These are phyloP conservation scores for Tripidium arundinaceum DNA, from an alignment of 202 grass and related monocot genomes.

Conservation along the genomic window DNA sequence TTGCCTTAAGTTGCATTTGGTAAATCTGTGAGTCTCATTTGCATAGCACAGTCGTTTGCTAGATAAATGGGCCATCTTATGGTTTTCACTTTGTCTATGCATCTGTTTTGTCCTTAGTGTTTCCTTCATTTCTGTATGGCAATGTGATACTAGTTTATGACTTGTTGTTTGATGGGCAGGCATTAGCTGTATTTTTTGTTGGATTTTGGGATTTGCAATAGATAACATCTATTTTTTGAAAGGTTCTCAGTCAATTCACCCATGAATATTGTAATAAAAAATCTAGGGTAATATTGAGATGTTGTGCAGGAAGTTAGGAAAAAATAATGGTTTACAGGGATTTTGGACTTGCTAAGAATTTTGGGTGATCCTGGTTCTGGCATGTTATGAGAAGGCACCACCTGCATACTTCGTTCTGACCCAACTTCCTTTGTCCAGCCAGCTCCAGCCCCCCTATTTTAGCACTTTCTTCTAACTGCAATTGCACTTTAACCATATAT, in stretches of 20 bases:
- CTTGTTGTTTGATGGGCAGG: background rate
- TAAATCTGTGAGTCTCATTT: background rate
- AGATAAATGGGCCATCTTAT: background rate
- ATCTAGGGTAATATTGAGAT: background rate
- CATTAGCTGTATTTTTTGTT: background rate
- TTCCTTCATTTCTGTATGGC: background rate
- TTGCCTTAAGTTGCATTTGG: background rate
- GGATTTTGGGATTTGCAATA: background rate
- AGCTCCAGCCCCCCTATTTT: no score
- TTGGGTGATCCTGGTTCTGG: background rate
- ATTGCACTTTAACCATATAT: slow-evolving; percentile 4
- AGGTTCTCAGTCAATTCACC: background rate
- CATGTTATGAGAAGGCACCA: background rate
- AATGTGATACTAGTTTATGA: background rate
- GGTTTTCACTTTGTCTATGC: background rate
- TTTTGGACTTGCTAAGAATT: background rate
- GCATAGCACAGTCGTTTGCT: background rate
- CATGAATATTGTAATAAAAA: background rate
- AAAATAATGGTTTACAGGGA: background rate
- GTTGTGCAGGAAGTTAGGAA: background rate
- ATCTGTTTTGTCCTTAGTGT: background rate
- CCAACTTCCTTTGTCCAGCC: no score
- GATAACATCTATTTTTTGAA: background rate
- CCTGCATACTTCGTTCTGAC: background rate
- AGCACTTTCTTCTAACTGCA: no score